A percentile compares a stretch with the other conserved stretches of the same genome.
phyloP scores from a whole-genome alignment of 257 asterid genomes.

The Cynanchum wilfordii region DNA sequence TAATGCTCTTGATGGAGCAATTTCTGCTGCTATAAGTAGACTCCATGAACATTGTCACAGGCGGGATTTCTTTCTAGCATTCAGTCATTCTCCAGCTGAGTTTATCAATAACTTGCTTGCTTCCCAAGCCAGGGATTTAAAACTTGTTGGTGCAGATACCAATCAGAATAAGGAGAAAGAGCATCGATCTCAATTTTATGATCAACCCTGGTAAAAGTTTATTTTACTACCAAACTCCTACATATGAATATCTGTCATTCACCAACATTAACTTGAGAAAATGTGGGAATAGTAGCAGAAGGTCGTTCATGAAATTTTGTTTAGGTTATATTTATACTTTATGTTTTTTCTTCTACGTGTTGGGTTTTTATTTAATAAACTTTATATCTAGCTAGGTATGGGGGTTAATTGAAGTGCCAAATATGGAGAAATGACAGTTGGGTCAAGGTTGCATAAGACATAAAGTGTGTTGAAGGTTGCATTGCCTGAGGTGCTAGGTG shows the following conservation, averaged over 20 bases:
- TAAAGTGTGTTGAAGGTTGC: neutral
- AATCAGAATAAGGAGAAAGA: slow-evolving; percentile 61
- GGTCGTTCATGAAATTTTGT: neutral
- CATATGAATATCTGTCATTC: neutral
- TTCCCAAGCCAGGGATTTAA: slow-evolving; percentile 83
- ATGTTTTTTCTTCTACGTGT: neutral
- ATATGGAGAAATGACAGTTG: neutral
- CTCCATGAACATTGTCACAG: slow-evolving; percentile 56
- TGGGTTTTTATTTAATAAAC: neutral
- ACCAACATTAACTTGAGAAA: neutral
- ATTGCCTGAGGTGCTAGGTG: too few species aligned
- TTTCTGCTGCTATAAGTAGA: slow-evolving; percentile 60
- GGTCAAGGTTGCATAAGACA: neutral
- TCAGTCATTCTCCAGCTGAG: slow-evolving; percentile 90
- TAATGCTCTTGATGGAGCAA: slow-evolving; percentile 59
- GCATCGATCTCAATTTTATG: slow-evolving; percentile 63
- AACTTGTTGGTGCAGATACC: slow-evolving; percentile 63
- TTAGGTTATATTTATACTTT: neutral
- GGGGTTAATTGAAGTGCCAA: neutral
- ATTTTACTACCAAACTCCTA: slow-evolving; percentile 1
- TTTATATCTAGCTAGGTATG: neutral
- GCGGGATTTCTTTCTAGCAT: slow-evolving; percentile 80
- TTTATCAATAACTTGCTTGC: slow-evolving; percentile 67
- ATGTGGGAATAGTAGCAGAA: neutral
- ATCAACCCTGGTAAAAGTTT: slow-evolving; percentile 67